Conservation (phyloP, 345 rosid species). For the Geranium brycei region DNA sequence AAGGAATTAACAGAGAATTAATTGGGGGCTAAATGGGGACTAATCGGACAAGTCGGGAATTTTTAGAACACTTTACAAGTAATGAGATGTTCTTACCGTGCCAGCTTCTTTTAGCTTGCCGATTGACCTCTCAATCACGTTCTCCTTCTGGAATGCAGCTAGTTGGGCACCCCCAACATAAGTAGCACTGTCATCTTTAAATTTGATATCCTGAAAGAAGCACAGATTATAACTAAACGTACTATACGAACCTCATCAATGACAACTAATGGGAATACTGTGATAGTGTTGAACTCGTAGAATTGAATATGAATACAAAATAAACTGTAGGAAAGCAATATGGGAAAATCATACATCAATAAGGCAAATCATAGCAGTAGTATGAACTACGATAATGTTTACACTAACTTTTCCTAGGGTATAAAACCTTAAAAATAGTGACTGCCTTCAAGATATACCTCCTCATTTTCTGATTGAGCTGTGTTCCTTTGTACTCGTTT, state of each 20-base stretch:
- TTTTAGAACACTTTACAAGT: neutral
- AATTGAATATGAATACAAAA: neutral
- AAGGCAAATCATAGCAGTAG: neutral
- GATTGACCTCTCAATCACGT: slow-evolving; percentile 58
- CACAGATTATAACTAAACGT: slow-evolving; percentile 12
- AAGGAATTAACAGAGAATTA: too few relatives aligned
- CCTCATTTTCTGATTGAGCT: slow-evolving; percentile 47
- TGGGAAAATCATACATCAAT: neutral
- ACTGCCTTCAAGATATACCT: slow-evolving; percentile 25
- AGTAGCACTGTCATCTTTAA: slow-evolving; percentile 17
- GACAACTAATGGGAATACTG: neutral
- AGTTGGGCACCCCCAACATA: slow-evolving; percentile 29
- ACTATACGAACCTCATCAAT: neutral
- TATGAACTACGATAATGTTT: neutral
- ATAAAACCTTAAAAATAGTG: neutral
- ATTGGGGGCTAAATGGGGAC: too few relatives aligned
- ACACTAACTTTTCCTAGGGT: neutral
- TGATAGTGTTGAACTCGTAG: neutral
- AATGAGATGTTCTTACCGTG: slow-evolving; percentile 43
- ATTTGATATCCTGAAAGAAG: slow-evolving; percentile 33
- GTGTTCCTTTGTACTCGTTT: slow-evolving; percentile 71
- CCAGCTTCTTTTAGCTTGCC: slow-evolving; percentile 70
- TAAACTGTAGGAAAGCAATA: neutral
- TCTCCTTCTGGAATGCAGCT: slow-evolving; percentile 45
- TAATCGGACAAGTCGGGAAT: too few relatives aligned